phyloP scores from a whole-genome alignment of 2,329 filamentous ascomycete genomes.

The Exophiala bonariae region DNA sequence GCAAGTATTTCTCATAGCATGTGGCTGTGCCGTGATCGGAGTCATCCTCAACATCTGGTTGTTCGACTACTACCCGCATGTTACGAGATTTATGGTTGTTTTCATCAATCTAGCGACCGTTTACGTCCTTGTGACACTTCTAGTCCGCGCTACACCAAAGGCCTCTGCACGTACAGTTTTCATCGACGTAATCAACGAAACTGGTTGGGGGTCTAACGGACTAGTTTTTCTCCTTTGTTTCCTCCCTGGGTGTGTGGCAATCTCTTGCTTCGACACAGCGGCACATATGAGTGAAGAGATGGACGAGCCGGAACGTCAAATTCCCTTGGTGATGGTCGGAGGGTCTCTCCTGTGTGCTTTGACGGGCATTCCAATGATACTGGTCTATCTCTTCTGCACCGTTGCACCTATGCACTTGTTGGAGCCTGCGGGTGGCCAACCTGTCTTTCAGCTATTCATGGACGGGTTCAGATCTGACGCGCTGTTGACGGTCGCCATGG shows the following conservation, averaged over 20 bases:
- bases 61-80: not conserved
- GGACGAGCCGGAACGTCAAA: not conserved
- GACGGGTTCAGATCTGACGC: slow-evolving; percentile 1
- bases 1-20: not conserved
- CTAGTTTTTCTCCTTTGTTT: not conserved
- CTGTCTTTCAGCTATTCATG: slow-evolving; percentile 1
- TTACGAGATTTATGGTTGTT: not conserved
- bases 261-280: not conserved
- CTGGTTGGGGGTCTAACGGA: not conserved
- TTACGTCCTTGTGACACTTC: not conserved
- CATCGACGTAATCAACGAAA: not conserved
- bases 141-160: not conserved
- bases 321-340: slow-evolving; percentile 3
- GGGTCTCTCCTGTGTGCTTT: not conserved
- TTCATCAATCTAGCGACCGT: not conserved
- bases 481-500: not conserved
- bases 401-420: not conserved
- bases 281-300: slow-evolving; percentile 3
- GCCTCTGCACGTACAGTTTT: not conserved
- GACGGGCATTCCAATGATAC: not conserved
- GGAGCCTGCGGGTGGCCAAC: not conserved
- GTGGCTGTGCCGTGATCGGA: not conserved
- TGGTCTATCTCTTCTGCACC: not conserved
- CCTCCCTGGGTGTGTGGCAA: not conserved
- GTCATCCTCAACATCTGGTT: not conserved